Percentiles rank a stretch among this genome's conserved stretches.
phyloP scores from a whole-genome alignment of 768 basidiomycete species.

The Tricholoma hemisulphureum region DNA sequence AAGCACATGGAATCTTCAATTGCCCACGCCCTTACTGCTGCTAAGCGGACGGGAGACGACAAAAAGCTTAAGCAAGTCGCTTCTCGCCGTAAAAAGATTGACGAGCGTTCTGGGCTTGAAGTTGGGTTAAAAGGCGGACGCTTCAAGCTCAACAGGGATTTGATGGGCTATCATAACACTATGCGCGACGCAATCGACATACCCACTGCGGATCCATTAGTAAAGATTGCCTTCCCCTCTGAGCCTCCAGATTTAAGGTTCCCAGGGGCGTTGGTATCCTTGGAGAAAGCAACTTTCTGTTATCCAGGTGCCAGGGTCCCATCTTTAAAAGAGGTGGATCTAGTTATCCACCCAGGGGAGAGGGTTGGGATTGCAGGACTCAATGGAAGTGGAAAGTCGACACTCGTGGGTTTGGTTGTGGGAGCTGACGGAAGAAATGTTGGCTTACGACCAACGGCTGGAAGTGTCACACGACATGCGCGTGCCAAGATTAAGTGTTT shows the following conservation, averaged over 20 bases:
- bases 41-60: conserved; percentile 60
- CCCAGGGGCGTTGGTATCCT: conserved; percentile 22
- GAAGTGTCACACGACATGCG: conserved; percentile 53
- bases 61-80: conserved; percentile 53
- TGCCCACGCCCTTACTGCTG: conserved; percentile 45
- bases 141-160: conserved; percentile 59
- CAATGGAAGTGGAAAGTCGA: conserved; percentile 49
- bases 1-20: conserved; percentile 55
- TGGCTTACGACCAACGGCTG: conserved; percentile 39
- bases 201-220: conserved; percentile 34
- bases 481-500: conserved; percentile 57
- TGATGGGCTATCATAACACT: conserved; percentile 39
- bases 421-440: conserved; percentile 2
- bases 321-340: conserved; percentile 18
- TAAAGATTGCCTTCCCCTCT: conserved; percentile 32
- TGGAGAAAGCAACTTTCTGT: conserved; percentile 21
- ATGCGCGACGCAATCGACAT: conserved; percentile 40
- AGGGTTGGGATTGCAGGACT: conserved; percentile 25
- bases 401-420: conserved; percentile 32
- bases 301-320: conserved; percentile 22
- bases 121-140: conserved; percentile 41
- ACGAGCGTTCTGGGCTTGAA: conserved; percentile 37
- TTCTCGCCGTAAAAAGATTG: conserved; percentile 57
- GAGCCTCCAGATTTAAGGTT: conserved; percentile 24
- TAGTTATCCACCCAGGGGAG: conserved; percentile 26